Conservation (phyloP, 176 grass and related monocot species). For the Juncus inflexus region DNA sequence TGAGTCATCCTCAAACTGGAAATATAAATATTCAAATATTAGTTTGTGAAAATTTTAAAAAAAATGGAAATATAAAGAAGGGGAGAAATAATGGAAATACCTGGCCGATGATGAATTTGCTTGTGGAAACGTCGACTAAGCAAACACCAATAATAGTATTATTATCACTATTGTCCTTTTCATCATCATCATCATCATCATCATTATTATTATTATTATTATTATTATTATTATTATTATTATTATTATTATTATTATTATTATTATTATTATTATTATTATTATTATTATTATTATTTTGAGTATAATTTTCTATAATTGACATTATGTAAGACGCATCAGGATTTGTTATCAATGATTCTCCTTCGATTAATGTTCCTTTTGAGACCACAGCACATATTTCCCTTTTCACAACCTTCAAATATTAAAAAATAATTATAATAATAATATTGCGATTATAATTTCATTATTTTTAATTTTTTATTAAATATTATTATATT, state of each 20-base stretch:
- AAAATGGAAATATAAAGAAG: conserved; percentile 22
- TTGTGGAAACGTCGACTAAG: conserved; percentile 90
- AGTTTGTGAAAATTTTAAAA: conserved; percentile 3
- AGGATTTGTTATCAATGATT: conserved; percentile 69
- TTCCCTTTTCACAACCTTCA: conserved; percentile 98
- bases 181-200: too few species aligned
- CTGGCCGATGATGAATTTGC: conserved; percentile 94
- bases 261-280: too few species aligned
- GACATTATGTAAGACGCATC: conserved; percentile 80
- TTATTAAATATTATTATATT: conserved; percentile 12
- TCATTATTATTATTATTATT: too few species aligned
- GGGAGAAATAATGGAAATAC: conserved; percentile 37
- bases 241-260: too few species aligned
- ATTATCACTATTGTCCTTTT: conserved; percentile 35
- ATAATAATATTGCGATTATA: too few species aligned
- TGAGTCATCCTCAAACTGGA: conserved; percentile 74
- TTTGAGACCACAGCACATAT: conserved; percentile 88
- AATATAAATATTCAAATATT: conserved; percentile 20
- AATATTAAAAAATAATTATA: conserved; percentile 30
- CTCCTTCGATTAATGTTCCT: conserved; percentile 88
- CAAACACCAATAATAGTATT: conserved; percentile 62
- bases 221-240: too few species aligned
- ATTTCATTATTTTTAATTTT: too few species aligned
- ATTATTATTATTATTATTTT: too few species aligned
- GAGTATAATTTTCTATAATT: conserved; percentile 54